Evolutionary conservation across 805 yeast species (phyloP), one percentile per base, ranked within the genome.

Genomic region (Candida multigemmis): DNA sequence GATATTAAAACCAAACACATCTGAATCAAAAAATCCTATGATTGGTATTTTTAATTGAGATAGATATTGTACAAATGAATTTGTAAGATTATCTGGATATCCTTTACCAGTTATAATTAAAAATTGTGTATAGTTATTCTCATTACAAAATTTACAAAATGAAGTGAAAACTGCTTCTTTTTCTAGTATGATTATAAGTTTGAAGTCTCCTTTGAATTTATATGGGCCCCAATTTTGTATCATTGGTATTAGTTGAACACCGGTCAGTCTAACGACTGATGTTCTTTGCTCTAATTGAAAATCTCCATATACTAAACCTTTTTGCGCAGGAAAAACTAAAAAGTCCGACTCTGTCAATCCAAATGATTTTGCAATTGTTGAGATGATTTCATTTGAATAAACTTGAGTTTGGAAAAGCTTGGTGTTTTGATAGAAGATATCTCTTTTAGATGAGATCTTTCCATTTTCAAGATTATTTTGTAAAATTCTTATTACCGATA

Each of bases 61-160:
- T 8, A 68, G 26, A 2, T 36, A 34, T 4, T 34, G 24, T 6
- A 73, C 35, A 30, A 76, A 63, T 14, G 41, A 35, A 25, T 62
- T 54, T 0, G 84, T 75, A 5, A 67, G 46, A 8, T 56, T 40
- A 42, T 78, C 86, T 1, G 86, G 84, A 38, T 60, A 76, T 4
- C 86, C 86, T 41, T 70, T 72, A 0, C 81, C 84, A 0, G 85
- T 77, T 6, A 79, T 46, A 0, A 71, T 31, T 2, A 50, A 15
- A 7, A 38, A 32, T 18, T 33, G 29, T 3, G 24, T 16, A n/a
- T n/a, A n/a, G n/a, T n/a, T n/a, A n/a, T n/a, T n/a, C n/a, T n/a
- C n/a, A n/a, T n/a, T n/a, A 48, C 14, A 23, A 35, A 36, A n/a
- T 38, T 12, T 31, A 34, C 55, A 44, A 31, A 53, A 44, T 2